Evolutionary conservation across 306 rosid genomes (phyloP), one percentile per base, ranked within the genome.

Genomic region (Cicer cuneatum): DNA sequence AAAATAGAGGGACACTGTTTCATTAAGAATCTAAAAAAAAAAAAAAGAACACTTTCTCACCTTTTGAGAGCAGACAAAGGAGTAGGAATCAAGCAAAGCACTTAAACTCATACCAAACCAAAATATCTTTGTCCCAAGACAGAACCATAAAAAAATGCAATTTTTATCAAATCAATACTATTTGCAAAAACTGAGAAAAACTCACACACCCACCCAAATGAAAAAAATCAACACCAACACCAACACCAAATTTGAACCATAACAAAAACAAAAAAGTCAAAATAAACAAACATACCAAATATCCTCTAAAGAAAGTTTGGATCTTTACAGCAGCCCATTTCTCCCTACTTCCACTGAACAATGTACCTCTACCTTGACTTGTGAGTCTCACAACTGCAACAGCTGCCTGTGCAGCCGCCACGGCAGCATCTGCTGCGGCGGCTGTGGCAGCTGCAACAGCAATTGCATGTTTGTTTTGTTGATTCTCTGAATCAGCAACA

Each of bases 391-490:
- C 96, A 37, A 90, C 99, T 0, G 97, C 99, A 61, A 87, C 97
- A 0, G 99, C 99, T 0, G 99, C 99, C 65, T 87, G 97, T 0
- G 99, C 99, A 0, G 99, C 97, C 0, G 87, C 99, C 7, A 92
- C 91, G 0, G 99, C 99, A 0, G 98, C 98, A 41, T 95, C 98
- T 0, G 97, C 99, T 0, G 96, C 99, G 0, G 97, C 99, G 0
- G 99, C 93, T 0, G 99, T 88, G n/a, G 99, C 99, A 0, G 97
- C 98, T 6, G 99, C 99, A 14, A 95, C 97, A 0, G 99, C 99
- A 85, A 92, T 90, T 43, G 98, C 99, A 83, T 92, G 98, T 74
- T 92, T 90, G 75, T 83, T 90, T 74, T 90, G 97, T 51, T 95
- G 91, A 57, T 74, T 85, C 64, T 84, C 93, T 4, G 97, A 81